Percentiles rank a stretch among this genome's conserved stretches.
phyloP scores from a whole-genome alignment of 2,329 filamentous ascomycete species.

The Orbilia oligospora region DNA sequence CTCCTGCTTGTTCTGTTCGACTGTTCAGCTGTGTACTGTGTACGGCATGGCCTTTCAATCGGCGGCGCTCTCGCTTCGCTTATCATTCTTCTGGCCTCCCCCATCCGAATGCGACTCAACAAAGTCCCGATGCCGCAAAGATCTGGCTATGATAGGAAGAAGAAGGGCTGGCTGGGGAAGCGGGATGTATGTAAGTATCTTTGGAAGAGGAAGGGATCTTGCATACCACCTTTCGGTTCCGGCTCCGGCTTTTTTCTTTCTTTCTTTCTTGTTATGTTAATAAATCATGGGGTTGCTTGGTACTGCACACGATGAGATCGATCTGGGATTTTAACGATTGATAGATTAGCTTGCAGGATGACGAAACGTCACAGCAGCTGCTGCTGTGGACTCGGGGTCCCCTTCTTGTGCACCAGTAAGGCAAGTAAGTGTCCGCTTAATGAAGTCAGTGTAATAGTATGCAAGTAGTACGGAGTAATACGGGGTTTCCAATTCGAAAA shows the following conservation, averaged over 20 bases:
- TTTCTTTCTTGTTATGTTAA: too few species aligned
- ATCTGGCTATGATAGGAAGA: not conserved
- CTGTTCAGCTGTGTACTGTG: too few species aligned
- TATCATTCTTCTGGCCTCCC: not conserved
- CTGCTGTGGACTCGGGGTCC: not conserved
- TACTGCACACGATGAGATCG: not conserved
- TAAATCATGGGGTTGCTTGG: too few species aligned
- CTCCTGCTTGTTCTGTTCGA: not conserved
- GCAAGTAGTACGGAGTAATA: not conserved
- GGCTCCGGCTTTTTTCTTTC: too few species aligned
- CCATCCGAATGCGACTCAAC: constrained; percentile 21
- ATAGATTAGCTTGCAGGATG: constrained; percentile 7
- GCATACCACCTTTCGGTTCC: too few species aligned
- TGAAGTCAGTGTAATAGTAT: not conserved
- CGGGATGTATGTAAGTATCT: too few species aligned
- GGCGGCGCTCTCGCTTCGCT: not conserved
- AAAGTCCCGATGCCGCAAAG: constrained; percentile 19
- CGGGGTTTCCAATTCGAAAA: constrained; percentile 8
- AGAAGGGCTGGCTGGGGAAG: not conserved
- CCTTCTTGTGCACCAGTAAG: too few species aligned
- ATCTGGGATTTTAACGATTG: not conserved
- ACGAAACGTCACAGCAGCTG: constrained; percentile 11
- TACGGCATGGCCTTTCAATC: not conserved
- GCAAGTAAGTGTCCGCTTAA: too few species aligned
- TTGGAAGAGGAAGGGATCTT: too few species aligned